Evolutionary conservation across 2,329 filamentous ascomycete species (phyloP).

Genomic region (Pseudocercospora fijiensis): DNA sequence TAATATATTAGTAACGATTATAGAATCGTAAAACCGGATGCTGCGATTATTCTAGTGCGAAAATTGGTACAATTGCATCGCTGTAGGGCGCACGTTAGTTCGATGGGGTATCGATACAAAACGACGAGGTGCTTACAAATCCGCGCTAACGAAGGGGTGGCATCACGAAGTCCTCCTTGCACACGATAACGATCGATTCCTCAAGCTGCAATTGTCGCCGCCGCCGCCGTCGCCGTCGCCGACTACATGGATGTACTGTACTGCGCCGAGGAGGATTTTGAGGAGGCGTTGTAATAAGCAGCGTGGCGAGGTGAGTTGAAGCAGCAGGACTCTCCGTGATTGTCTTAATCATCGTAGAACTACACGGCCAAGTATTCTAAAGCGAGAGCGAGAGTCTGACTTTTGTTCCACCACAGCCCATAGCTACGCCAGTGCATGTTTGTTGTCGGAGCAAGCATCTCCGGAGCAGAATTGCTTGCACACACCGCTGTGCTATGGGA

Average conservation of each 20-base stretch:
- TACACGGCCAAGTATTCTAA: not conserved
- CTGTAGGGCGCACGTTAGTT: too few relatives aligned
- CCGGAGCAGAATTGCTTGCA: not conserved
- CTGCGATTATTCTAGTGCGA: too few relatives aligned
- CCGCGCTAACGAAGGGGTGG: too few relatives aligned
- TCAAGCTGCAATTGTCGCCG: not conserved
- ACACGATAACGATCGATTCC: too few relatives aligned
- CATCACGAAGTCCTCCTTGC: too few relatives aligned
- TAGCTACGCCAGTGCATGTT: not conserved
- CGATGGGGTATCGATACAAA: too few relatives aligned
- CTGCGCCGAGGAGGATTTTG: not conserved
- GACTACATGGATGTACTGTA: not conserved
- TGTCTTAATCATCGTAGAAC: too few relatives aligned
- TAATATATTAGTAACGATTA: too few relatives aligned
- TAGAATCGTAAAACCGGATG: too few relatives aligned
- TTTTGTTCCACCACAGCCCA: not conserved
- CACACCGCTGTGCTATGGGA: not conserved
- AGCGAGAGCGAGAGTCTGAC: not conserved
- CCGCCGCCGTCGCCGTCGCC: not conserved
- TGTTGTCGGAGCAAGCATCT: not conserved
- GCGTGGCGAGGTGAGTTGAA: not conserved
- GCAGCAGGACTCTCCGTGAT: not conserved
- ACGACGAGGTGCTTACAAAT: too few relatives aligned
- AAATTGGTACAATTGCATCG: too few relatives aligned
- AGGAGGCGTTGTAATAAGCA: not conserved